Base-by-base conservation (phyloP, 441 rosid genomes). In the Sinapis alba region DNA sequence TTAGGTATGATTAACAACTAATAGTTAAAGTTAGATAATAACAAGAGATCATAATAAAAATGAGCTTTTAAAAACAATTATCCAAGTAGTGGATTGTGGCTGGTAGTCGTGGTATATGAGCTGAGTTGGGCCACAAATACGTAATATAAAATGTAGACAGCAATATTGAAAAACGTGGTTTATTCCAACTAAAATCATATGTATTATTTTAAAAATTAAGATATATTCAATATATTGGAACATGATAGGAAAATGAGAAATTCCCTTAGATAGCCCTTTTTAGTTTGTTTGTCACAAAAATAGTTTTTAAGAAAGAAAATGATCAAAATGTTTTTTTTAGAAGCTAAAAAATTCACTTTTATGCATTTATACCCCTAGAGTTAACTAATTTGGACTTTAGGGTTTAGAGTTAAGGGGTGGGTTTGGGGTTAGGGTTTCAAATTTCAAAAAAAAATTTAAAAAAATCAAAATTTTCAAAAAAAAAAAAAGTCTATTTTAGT, bases 41-140 rank as follows among this genome's bases (percentile, higher is more conserved):
- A 2, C 19, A 45, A 43, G 51, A 43, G 15, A 2, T 45, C 18
- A 45, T 15, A 45, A 28, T 18, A 30, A 58, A 12, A 4, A 10
- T 56, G 60, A 56, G 9, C 61, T 23, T 21, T 54, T 54, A 4
- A 11, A 18, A 24, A 24, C 10, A 18, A 18, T 32, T 32, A 19
- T 32, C 10, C 26, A 62, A 34, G 47, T 18, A 62, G 65, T 62
- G 65, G 65, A 30, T 30, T 30, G 65, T 60, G 64, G 64, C 41
- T 4, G 38, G 38, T 59, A 59, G 16, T 56, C 30, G 27, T 18
- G 32, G 38, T 9, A 5, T 61, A 10, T 30, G 43, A 60, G 65
- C 12, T 12, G 28, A 38, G 54, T 63, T 50, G 56, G 54, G 56
- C 56, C 23, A 50, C 53, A 45, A 45, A 45, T 45, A 16, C 19